These are phyloP conservation scores for Hypomontagnella monticulosa DNA, from an alignment of 495 filamentous ascomycete genomes.

Conservation along the genomic window DNA sequence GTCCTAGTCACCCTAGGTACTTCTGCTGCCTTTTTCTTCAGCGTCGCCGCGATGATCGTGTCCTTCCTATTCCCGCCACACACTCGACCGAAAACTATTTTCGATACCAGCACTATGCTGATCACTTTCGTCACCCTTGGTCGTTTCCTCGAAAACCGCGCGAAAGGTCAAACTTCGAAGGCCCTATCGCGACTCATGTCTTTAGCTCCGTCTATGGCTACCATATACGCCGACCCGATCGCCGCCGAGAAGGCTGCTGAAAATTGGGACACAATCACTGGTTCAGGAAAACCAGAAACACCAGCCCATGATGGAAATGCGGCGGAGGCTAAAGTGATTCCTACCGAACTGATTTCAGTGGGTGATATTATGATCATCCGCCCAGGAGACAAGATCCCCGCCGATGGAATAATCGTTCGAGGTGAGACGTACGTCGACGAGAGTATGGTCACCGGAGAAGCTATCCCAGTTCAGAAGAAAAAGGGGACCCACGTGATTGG, in stretches of 20 bases:
- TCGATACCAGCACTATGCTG: constrained; percentile 98
- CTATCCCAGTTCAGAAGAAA: constrained; percentile 88
- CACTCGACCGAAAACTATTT: constrained; percentile 82
- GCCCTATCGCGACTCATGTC: constrained; percentile 96
- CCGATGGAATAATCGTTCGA: constrained; percentile 85
- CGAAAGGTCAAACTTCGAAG: constrained; percentile 96
- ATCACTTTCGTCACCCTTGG: constrained; percentile 96
- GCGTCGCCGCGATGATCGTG: constrained; percentile 85
- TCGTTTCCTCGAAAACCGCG: constrained; percentile 91
- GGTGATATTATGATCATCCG: constrained; percentile 92
- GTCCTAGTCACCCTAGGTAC: constrained; percentile 94
- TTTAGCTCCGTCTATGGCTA: constrained; percentile 93
- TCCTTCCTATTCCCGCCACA: constrained; percentile 77
- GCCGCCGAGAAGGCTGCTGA: constrained; percentile 90
- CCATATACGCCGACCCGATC: constrained; percentile 96
- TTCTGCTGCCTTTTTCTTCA: constrained; percentile 98
- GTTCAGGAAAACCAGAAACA: constrained; percentile 55
- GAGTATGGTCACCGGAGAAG: constrained; percentile 98
- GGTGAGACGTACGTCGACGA: constrained; percentile 96
- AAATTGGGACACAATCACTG: constrained; percentile 66
- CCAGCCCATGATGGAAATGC: constrained; percentile 60
- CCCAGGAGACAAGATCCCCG: constrained; percentile 96
- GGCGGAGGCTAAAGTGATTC: constrained; percentile 83
- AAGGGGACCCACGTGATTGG: constrained; percentile 84
- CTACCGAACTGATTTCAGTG: constrained; percentile 94